These are phyloP conservation scores for Backusella liffmaniae DNA, from an alignment of 192 early-diverging fungal species.

Conservation along the genomic window DNA sequence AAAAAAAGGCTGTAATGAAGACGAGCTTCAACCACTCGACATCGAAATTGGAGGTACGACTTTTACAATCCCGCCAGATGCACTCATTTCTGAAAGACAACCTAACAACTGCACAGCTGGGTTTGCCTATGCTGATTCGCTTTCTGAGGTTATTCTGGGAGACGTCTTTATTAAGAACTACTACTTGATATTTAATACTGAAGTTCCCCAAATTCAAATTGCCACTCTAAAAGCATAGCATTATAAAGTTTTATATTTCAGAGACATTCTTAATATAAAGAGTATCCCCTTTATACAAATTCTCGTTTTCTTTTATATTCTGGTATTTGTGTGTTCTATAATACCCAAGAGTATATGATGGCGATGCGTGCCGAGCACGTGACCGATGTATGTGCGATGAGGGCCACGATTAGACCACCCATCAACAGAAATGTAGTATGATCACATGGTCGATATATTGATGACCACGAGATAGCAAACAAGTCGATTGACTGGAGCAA, in stretches of 20 bases:
- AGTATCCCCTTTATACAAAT: too few species aligned
- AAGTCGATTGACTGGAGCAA: background rate
- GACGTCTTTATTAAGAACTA: constrained; percentile 53
- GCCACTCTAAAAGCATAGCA: constrained; percentile 16
- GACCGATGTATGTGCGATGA: too few species aligned
- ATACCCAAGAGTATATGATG: too few species aligned
- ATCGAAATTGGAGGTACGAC: constrained; percentile 34
- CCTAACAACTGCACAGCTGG: constrained; percentile 39
- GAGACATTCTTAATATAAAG: too few species aligned
- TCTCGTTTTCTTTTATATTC: too few species aligned
- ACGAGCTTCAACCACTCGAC: constrained; percentile 14
- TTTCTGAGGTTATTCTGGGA: constrained; percentile 39
- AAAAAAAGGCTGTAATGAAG: background rate
- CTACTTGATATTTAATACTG: constrained; percentile 41
- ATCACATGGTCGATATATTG: background rate
- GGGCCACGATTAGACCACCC: too few species aligned
- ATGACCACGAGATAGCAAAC: background rate
- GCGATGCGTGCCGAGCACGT: too few species aligned
- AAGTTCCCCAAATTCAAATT: constrained; percentile 34
- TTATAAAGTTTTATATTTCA: background rate
- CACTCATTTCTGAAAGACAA: constrained; percentile 28
- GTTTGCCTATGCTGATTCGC: constrained; percentile 31
- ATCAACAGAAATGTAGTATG: background rate
- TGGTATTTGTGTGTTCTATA: too few species aligned
- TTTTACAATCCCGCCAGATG: constrained; percentile 30